A percentile compares a stretch with the other conserved stretches of the same genome.
Conservation (phyloP, 495 filamentous ascomycete species). For the Pseudomonodictys pantanalensis region DNA sequence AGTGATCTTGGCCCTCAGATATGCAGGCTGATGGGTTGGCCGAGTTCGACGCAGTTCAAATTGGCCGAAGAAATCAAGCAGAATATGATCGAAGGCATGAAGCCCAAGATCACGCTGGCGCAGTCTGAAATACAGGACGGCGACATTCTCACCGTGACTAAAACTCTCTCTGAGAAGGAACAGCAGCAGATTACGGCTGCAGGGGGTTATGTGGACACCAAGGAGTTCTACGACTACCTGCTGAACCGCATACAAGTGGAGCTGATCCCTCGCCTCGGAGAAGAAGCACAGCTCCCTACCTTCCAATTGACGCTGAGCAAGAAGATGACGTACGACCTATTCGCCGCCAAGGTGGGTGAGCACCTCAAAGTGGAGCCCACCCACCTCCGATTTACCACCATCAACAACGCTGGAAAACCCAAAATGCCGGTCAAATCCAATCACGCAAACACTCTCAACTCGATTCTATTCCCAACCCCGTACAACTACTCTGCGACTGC, state of each 20-base stretch:
- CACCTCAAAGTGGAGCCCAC: constrained; percentile 73
- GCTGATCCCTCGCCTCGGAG: constrained; percentile 57
- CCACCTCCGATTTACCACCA: constrained; percentile 84
- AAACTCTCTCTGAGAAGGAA: constrained; percentile 60
- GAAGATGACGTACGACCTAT: constrained; percentile 86
- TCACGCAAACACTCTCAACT: constrained; percentile 60
- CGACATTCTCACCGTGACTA: constrained; percentile 94
- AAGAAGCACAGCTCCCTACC: constrained; percentile 50
- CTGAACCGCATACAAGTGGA: constrained; percentile 73
- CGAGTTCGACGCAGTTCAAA: constrained; percentile 51
- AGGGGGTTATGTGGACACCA: constrained; percentile 60
- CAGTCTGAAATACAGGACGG: constrained; percentile 95
- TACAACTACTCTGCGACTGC: constrained; percentile 56
- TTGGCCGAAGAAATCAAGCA: constrained; percentile 98
- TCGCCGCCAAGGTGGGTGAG: constrained; percentile 82
- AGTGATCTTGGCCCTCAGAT: constrained; percentile 80
- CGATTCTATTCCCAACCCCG: constrained; percentile 68
- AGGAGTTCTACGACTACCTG: constrained; percentile 88
- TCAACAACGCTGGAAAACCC: constrained; percentile 69
- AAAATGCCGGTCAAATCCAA: constrained; percentile 72
- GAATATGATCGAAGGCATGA: constrained; percentile 92
- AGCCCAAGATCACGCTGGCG: constrained; percentile 80
- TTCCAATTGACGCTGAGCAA: constrained; percentile 76
- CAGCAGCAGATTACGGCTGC: constrained; percentile 24
- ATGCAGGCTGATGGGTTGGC: constrained; percentile 82